Percentiles rank a stretch among this genome's conserved stretches.
Evolutionary conservation across 495 filamentous ascomycete genomes (phyloP).

Genomic region (Geoglossum glabrum): DNA sequence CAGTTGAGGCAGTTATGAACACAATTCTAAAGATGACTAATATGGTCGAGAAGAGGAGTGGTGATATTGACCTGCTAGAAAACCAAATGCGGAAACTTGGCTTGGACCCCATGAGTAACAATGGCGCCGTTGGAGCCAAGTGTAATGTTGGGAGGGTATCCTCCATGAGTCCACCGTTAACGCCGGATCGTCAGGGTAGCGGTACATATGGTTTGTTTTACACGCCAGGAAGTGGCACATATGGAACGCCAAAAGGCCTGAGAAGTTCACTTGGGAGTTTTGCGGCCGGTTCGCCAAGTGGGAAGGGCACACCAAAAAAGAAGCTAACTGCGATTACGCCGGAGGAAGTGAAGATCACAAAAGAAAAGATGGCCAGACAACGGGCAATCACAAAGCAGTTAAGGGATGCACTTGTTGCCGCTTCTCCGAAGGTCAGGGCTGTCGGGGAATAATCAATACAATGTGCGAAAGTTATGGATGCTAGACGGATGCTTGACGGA

Average conservation of each 20-base stretch:
- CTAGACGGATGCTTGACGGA: too few species aligned
- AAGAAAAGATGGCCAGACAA: background rate
- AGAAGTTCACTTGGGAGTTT: background rate
- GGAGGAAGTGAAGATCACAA: background rate
- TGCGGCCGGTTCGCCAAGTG: background rate
- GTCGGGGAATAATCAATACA: background rate
- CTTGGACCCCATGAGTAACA: conserved; percentile 24
- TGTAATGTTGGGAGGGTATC: conserved; percentile 25
- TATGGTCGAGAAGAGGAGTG: conserved; percentile 73
- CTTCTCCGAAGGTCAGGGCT: background rate
- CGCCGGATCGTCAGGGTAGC: background rate
- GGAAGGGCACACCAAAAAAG: background rate
- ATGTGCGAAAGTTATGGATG: background rate
- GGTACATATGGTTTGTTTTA: conserved; percentile 3
- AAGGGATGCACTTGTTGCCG: background rate
- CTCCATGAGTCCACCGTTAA: conserved; percentile 32
- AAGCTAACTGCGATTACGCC: background rate
- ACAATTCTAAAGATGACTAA: conserved; percentile 83
- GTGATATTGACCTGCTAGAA: conserved; percentile 77
- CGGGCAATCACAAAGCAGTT: background rate
- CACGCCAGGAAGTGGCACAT: background rate
- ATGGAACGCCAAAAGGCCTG: background rate
- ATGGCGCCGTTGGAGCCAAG: conserved; percentile 18
- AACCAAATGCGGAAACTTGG: conserved; percentile 58
- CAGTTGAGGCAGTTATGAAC: conserved; percentile 73